Base-by-base conservation (phyloP, 2,329 filamentous ascomycete species). In the Phialophora tarda region DNA sequence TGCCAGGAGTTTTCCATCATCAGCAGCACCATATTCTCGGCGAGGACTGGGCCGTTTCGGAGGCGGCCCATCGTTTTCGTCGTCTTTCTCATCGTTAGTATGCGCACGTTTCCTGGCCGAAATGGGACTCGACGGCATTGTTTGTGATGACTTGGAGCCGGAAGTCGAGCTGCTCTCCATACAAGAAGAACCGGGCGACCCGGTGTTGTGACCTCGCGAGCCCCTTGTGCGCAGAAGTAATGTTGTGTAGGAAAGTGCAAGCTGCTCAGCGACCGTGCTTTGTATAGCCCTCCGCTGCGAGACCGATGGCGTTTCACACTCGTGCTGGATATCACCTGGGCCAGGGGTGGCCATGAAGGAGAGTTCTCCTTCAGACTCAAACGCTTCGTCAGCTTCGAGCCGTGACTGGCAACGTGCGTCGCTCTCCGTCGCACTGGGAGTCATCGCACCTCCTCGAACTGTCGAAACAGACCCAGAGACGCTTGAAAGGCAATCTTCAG, bases 1-100 rank as follows among this genome's bases (percentile, higher is more conserved):
- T 79, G 60, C 17, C 78, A 67, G 63, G 77, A 79, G 64, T 53
- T 53, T 53, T 14, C 48, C 48, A 8, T 53, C 48, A 26, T 53
- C 48, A 5, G 48, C 48, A 26, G 48, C 26, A 26, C 48, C 48
- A 10, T 53, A 53, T 23, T 53, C 48, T 11, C 48, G 48, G 4
- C 26, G 21, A 12, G 23, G 23, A 8, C 7, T 53, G 23, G 17
- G 10, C 10, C 21, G 21, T 28, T 53, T 53, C 11, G 17, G 10
- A 6, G 48, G 48, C 26, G 11, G 48, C 8, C 6, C 8, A 3
- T 53, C 21, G 26, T 53, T 53, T 11, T 53, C 48, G 5, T 53
- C 23, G 48, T 53, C 48, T 8, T 53, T 26, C 26, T 53, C 23
- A 12, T 53, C 23, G 21, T 53, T n/a, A 10, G 48, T 24, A 11